Evolutionary conservation across 805 yeast species (phyloP), one percentile per base, ranked within the genome.

Genomic region (Candida loeiensis): DNA sequence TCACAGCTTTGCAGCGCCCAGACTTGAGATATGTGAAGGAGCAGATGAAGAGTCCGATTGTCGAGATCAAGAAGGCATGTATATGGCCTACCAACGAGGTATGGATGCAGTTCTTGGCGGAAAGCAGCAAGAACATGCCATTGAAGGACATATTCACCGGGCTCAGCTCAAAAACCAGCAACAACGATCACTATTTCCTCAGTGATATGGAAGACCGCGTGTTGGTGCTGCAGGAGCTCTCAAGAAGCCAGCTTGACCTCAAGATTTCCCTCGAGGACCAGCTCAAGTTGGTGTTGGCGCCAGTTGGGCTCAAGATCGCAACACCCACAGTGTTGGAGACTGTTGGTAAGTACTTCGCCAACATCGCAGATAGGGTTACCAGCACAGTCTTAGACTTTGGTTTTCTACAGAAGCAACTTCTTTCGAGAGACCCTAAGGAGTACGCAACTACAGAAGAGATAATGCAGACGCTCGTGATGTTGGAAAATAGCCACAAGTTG

Each of bases 61-160:
- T 70, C 15, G 71, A 73, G 39, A 58, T 90, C 4, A 49, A 61
- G 2, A 71, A 72, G 29, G 96, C 95, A 0, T 71, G 77, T 8
- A 59, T 86, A n/a, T 83, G 90, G 84, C 96, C 97, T 1, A 80
- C 89, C 1, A 80, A 77, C 45, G 73, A 74, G 16, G 63, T 85
- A n/a, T 78, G 93, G 77, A 71, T 76, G 2, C 74, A 73, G 36
- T 79, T 82, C 49, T 75, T 83, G 50, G 72, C 83, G 7, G 75
- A 77, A 50, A 78, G 80, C 48, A 77, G 85, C 2, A 63, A 71
- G 2, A 64, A 71, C 2, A 69, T 76, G 1, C 63, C 72, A 1
- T 62, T 80, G 16, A 65, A 84, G 32, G 65, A 82, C 32, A 50
- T 63, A 14, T 75, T 85, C 47, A 73, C 72, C 36, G 45, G 53